Evolutionary conservation across 1,284 basidiomycete species (phyloP).

Genomic region (Pholiota adiposa): DNA sequence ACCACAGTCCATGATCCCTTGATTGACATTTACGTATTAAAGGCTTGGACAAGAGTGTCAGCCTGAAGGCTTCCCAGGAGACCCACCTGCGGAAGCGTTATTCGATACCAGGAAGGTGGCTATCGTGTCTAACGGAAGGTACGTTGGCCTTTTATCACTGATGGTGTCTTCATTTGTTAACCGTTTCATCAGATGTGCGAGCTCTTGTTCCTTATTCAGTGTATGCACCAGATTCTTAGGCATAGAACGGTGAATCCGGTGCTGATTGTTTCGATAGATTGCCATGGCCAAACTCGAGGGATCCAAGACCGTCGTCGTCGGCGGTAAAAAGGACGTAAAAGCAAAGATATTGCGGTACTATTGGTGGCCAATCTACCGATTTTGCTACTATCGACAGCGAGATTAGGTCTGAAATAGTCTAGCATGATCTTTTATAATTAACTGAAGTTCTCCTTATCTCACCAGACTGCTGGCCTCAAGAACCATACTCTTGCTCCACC

Average conservation of each 20-base stretch:
- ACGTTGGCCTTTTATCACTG: constrained; percentile 6
- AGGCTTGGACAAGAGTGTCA: constrained; percentile 61
- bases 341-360: constrained; percentile 64
- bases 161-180: constrained; percentile 10
- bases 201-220: constrained; percentile 65
- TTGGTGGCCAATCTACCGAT: constrained; percentile 65
- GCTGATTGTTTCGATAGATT: constrained; percentile 38
- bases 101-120: constrained; percentile 57
- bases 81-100: constrained; percentile 32
- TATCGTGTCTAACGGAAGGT: constrained; percentile 61
- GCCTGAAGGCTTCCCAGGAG: constrained; percentile 12
- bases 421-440: not conserved
- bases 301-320: constrained; percentile 59
- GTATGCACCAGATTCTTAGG: constrained; percentile 34
- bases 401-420: constrained; percentile 47
- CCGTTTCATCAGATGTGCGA: constrained; percentile 40
- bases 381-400: constrained; percentile 63
- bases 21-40: not conserved
- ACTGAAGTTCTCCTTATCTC: not conserved
- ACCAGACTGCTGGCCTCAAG: constrained; percentile 55
- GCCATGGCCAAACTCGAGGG: constrained; percentile 64
- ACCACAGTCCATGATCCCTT: constrained; percentile 21
- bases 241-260: not conserved
- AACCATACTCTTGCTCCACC: constrained; percentile 60
- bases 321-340: constrained; percentile 50